These are phyloP conservation scores for Venturia asperata DNA, from an alignment of 2,329 filamentous ascomycete species.

Conservation along the genomic window DNA sequence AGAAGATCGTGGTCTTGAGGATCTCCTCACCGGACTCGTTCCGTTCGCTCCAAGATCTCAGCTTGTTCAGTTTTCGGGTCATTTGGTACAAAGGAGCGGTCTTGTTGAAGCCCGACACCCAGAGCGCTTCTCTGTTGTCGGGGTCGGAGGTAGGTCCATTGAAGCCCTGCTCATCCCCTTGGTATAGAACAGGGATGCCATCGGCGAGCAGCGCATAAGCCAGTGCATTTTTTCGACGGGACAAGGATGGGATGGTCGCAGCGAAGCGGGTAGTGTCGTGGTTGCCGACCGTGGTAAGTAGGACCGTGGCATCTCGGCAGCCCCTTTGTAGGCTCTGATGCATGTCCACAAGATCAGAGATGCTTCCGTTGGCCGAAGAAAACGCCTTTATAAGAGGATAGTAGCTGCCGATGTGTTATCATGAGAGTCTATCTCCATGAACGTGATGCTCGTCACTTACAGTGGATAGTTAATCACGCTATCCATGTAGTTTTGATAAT, in stretches of 20 bases:
- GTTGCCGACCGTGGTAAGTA: conserved; percentile 37
- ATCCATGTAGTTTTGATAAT: conserved; percentile 31
- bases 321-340: conserved; percentile 28
- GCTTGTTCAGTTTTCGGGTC: conserved; percentile 34
- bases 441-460: conserved; percentile 11
- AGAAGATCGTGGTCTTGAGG: conserved; percentile 38
- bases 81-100: conserved; percentile 34
- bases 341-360: conserved; percentile 33
- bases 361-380: conserved; percentile 30
- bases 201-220: conserved; percentile 35
- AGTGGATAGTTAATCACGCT: conserved; percentile 34
- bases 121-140: conserved; percentile 35
- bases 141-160: conserved; percentile 30
- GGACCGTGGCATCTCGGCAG: conserved; percentile 34
- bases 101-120: conserved; percentile 37
- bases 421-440: neutral
- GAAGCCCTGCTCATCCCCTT: conserved; percentile 39
- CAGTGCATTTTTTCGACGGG: conserved; percentile 35
- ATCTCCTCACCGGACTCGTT: conserved; percentile 36
- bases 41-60: conserved; percentile 38
- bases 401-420: conserved; percentile 24
- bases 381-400: conserved; percentile 33
- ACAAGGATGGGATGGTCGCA: conserved; percentile 31
- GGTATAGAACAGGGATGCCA: conserved; percentile 39
- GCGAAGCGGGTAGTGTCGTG: conserved; percentile 38